Evolutionary conservation across 2,329 filamentous ascomycete genomes (phyloP).

Genomic region (Tolypocladium album): DNA sequence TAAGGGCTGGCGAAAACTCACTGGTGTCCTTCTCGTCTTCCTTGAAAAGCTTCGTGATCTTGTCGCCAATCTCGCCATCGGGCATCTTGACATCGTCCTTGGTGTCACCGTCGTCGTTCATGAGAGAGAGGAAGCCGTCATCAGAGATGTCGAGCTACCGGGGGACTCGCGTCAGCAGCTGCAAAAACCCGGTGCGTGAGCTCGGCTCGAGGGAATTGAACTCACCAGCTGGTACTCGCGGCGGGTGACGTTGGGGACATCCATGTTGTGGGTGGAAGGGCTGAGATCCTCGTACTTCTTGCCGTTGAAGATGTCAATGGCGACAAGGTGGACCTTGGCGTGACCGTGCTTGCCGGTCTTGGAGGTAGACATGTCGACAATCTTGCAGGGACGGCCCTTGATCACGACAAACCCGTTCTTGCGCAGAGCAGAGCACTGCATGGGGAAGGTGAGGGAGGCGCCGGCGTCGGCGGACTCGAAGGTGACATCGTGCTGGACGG

Average conservation of each 20-base stretch:
- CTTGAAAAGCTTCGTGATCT: slow-evolving; percentile 71
- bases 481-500: slow-evolving; percentile 49
- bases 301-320: slow-evolving; percentile 97
- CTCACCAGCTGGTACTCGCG: slow-evolving; percentile 91
- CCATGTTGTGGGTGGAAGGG: slow-evolving; percentile 96
- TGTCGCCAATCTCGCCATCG: slow-evolving; percentile 78
- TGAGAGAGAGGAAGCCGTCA: slow-evolving; percentile 89
- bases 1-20: slow-evolving; percentile 40
- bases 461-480: slow-evolving; percentile 96
- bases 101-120: slow-evolving; percentile 73
- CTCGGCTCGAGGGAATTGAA: slow-evolving; percentile 13
- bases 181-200: slow-evolving; percentile 1
- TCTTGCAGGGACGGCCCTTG: slow-evolving; percentile 99
- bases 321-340: slow-evolving; percentile 98
- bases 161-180: slow-evolving; percentile 1
- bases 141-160: slow-evolving; percentile 83
- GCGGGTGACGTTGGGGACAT: slow-evolving; percentile 88
- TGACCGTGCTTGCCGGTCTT: slow-evolving; percentile 99
- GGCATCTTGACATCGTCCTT: slow-evolving; percentile 95
- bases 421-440: slow-evolving; percentile 99
- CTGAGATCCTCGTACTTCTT: slow-evolving; percentile 99
- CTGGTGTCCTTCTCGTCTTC: slow-evolving; percentile 86
- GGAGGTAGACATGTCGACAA: slow-evolving; percentile 99
- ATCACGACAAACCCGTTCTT: slow-evolving; percentile 99
- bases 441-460: slow-evolving; percentile 86